These are phyloP conservation scores for Penicillium sp. DNA, from an alignment of 2,329 filamentous ascomycete genomes.

Conservation along the genomic window DNA sequence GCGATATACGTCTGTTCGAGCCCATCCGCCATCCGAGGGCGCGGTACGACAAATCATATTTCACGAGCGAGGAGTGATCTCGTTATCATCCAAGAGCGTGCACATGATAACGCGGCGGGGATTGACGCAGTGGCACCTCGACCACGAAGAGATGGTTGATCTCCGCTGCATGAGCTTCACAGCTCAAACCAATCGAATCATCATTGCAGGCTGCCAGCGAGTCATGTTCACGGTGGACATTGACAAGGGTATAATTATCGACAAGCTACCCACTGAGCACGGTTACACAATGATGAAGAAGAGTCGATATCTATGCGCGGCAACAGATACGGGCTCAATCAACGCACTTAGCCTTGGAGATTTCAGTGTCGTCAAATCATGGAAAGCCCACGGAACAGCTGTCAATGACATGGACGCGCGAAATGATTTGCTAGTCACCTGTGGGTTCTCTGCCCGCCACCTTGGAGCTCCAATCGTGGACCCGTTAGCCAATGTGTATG, in stretches of 20 bases:
- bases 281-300: conserved; percentile 92
- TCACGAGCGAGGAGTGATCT: conserved; percentile 86
- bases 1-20: conserved; percentile 86
- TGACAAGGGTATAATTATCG: conserved; percentile 71
- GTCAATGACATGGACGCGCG: conserved; percentile 98
- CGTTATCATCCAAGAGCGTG: conserved; percentile 77
- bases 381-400: conserved; percentile 84
- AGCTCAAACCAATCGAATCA: conserved; percentile 78
- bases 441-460: conserved; percentile 85
- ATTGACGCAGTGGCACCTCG: conserved; percentile 83
- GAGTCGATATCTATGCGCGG: conserved; percentile 84
- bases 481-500: conserved; percentile 91
- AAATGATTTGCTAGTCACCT: conserved; percentile 92
- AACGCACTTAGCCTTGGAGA: conserved; percentile 81
- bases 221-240: conserved; percentile 77
- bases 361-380: conserved; percentile 78
- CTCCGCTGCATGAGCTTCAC: conserved; percentile 95
- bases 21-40: conserved; percentile 72
- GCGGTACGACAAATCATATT: conserved; percentile 85
- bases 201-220: conserved; percentile 84
- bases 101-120: conserved; percentile 88
- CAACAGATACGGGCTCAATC: conserved; percentile 77
- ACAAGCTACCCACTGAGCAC: conserved; percentile 70
- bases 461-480: conserved; percentile 80
- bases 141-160: conserved; percentile 77